These are phyloP conservation scores for Rhododendron williamsianum DNA, from an alignment of 148 eudicot species.

Conservation along the genomic window DNA sequence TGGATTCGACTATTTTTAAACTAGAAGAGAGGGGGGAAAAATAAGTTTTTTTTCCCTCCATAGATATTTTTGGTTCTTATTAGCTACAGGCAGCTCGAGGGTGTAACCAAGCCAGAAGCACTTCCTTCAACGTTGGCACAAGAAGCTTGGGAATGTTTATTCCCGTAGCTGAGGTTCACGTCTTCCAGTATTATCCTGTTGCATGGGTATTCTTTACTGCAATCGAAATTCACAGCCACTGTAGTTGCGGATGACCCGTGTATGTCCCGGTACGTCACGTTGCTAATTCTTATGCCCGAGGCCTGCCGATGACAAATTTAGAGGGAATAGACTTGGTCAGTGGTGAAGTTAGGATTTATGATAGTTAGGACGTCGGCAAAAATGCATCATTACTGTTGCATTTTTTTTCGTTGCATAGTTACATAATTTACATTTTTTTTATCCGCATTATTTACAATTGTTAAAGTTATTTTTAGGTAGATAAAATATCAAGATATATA, in stretches of 20 bases:
- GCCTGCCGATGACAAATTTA: conserved; percentile 14
- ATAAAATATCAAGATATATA: not conserved
- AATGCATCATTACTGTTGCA: not conserved
- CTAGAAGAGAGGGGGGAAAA: not conserved
- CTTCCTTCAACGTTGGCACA: conserved; percentile 29
- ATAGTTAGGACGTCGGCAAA: not conserved
- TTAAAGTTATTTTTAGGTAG: not conserved
- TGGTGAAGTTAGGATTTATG: not conserved
- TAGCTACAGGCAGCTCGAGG: conserved; percentile 25
- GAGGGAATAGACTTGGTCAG: not conserved
- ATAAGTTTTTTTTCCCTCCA: not conserved
- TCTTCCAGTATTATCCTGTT: conserved; percentile 32
- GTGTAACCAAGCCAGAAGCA: conserved; percentile 20
- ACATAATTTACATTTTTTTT: not conserved
- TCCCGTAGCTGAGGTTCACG: conserved; percentile 25
- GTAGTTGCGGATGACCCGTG: conserved; percentile 39
- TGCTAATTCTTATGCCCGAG: conserved; percentile 40
- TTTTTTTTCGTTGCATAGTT: not conserved
- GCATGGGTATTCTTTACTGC: conserved; percentile 42
- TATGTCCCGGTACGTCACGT: conserved; percentile 30
- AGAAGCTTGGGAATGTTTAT: conserved; percentile 19
- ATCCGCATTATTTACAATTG: too few species aligned
- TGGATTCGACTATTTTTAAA: not conserved
- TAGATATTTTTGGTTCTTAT: not conserved
- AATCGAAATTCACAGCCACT: conserved; percentile 34